Base-by-base conservation (phyloP, 257 asterid species). In the Sherardia arvensis region DNA sequence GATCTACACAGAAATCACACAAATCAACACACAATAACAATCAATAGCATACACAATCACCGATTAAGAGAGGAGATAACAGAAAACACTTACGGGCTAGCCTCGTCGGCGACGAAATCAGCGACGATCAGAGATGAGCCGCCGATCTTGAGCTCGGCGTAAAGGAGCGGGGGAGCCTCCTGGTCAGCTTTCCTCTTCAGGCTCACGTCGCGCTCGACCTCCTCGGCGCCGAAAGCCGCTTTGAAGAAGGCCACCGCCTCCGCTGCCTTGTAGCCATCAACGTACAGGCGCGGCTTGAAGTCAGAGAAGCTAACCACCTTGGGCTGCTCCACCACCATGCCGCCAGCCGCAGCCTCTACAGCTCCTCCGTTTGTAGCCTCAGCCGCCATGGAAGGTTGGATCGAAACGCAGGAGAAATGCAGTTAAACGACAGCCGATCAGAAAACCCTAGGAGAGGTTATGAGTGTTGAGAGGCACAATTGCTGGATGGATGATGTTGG, bases 101-200 rank as follows among this genome's bases (percentile, higher is more conserved):
- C 59, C 5, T 79, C 47, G 3, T 87, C 90, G 6, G 73, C 70
- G 8, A 47, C 29, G 17, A 82, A 85, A 78, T 89, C 96, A 21
- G 99, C 75, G 51, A 89, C 94, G 27, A 89, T 73, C 14, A 92
- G n/a, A 10, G 51, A 6, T 27, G 68, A 58, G 57, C 84, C 72
- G 21, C 96, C 97, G 8, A 89, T 74, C 82, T 81, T 88, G 36
- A 92, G 88, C 21, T 89, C 97, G 26, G 86, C 90, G 0, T 79
- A 79, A 45, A 75, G 75, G 21, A 92, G 62, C 23, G 84, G 85
- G 4, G 95, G 99, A 4, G 32, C 61, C 71, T 92, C 99, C 78
- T 85, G 96, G 7, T 92, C 96, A 9, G 96, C 99, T 75, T 92
- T 89, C 68, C 97, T 80, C 88, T 92, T 88, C 0, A 89, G 73